These are phyloP conservation scores for Hanseniaspora pseudoguilliermondii DNA, from an alignment of 805 yeast genomes.

Conservation along the genomic window DNA sequence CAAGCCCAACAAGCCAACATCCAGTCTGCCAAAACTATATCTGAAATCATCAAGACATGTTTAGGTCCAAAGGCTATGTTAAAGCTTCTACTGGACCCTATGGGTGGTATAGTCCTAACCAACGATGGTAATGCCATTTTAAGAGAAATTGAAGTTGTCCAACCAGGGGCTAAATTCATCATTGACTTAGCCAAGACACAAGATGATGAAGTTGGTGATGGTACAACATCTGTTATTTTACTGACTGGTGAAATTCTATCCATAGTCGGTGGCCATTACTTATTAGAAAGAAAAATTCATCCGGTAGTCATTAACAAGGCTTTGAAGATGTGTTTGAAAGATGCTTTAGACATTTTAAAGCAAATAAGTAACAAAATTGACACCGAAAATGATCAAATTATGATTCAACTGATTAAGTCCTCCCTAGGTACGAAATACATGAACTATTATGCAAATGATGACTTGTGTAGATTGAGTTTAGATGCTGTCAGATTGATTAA, in stretches of 20 bases:
- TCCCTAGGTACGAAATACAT: conserved; percentile 95
- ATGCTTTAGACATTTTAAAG: conserved; percentile 80
- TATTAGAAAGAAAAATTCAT: conserved; percentile 84
- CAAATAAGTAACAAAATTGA: conserved; percentile 77
- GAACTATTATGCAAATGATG: conserved; percentile 65
- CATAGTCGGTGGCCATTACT: conserved; percentile 75
- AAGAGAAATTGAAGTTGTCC: conserved; percentile 93
- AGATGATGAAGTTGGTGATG: conserved; percentile 98
- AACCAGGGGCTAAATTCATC: conserved; percentile 98
- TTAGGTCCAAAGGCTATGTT: conserved; percentile 98
- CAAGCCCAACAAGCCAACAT: conserved; percentile 94
- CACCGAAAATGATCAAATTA: conserved; percentile 66
- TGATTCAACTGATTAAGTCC: conserved; percentile 74
- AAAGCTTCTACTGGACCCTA: conserved; percentile 91
- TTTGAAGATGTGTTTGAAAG: conserved; percentile 75
- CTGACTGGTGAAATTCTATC: conserved; percentile 95
- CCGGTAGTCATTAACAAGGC: conserved; percentile 95
- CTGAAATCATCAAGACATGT: conserved; percentile 95
- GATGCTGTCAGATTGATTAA: conserved; percentile 78
- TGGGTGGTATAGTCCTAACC: conserved; percentile 87
- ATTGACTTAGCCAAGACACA: conserved; percentile 92
- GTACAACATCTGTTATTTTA: conserved; percentile 93
- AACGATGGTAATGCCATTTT: conserved; percentile 98
- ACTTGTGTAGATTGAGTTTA: conserved; percentile 81
- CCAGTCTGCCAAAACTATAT: conserved; percentile 98